Base-by-base conservation (phyloP, 306 rosid species). In the Vigna unguiculata region DNA sequence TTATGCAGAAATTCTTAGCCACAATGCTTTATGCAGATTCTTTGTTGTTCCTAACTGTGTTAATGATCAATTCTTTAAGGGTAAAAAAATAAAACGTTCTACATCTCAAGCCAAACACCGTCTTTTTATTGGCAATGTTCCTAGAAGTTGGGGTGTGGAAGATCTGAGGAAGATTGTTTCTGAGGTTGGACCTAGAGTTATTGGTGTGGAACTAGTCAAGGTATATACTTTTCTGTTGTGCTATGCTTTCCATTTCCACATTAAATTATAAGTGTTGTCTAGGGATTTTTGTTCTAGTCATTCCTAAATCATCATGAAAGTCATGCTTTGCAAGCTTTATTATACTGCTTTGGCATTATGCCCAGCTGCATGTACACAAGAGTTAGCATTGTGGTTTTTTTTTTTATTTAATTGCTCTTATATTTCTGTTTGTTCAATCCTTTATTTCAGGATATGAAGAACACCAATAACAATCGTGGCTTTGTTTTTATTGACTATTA, bases 91-190 rank as follows among this genome's bases (percentile, higher is more conserved):
- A 64, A 95, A 87, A 84, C 92, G 97, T 82, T 95, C 99, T 19
- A 85, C 93, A 46, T 89, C 97, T 82, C 94, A 95, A 87, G 96
- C 96, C 61, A 95, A 92, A 89, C 91, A 95, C 82, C 96, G 99
- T 43, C 91, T 95, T 80, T 95, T 95, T 85, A 89, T 95, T 70
- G 97, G 97, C 64, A 95, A 95, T 80, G 80, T 95, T 89, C 99
- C 97, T 38, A 90, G 96, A 89, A 87, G 85, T 84, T 95, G 97
- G 99, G 89, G 88, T 24, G 96, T 90, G 60, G 93, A 84, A 69
- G 99, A 92, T 81, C 86, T 95, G 51, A 88, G 77, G 86, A 92
- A 92, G 85, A 86, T 88, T 77, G 91, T 95, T 80, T 77, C 81
- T 64, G 86, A 84, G 77, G 46, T 87, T 80, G 97, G 97, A 63